Evolutionary conservation across 139 green algal genomes (phyloP), one percentile per base, ranked within the genome.

Genomic region (Volvox reticuliferus): DNA sequence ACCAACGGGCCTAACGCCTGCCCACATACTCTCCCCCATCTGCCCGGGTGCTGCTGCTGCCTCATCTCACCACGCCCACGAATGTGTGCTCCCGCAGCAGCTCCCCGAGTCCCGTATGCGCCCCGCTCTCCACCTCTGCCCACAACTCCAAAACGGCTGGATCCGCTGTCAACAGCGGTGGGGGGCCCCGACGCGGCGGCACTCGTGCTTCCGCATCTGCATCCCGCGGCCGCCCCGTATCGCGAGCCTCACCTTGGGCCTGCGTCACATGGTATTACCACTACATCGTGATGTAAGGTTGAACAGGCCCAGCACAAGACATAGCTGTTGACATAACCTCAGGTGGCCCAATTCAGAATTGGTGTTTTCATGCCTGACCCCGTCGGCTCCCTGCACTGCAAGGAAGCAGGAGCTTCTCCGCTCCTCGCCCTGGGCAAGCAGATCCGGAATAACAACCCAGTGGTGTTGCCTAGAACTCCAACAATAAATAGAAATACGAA

Each of bases 41-140:
- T 9, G 44, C 44, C 44, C 44, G 44, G 44, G 44, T n/a, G 44
- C 44, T 55, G 44, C 44, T 9, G 5, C 5, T 30, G 79, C 37
- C 50, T 19, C 78, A 26, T 33, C 92, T 86, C 67, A 96, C 96
- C 94, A 98, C 94, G 79, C 97, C 97, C n/a, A 99, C 97, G 50
- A 95, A 98, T 3, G 92, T 96, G 86, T 96, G 93, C n/a, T 92
- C 77, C 55, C 86, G 88, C 37, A 99, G 86, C 19, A 99, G 87
- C 37, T 97, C 92, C n/a, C 67, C 37, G 82, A 99, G 94, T 28
- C 95, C 97, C 44, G 44, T 73, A 87, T 98, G 96, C 1, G 75
- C 21, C 1, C 77, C 55, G 0, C 37, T 76, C 37, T 96, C 93
- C 17, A 93, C 93, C 44, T 94, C 96, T 13, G 77, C 88, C 89